Evolutionary conservation across 805 yeast species (phyloP).

Genomic region (Zygoascus biomembranicola): DNA sequence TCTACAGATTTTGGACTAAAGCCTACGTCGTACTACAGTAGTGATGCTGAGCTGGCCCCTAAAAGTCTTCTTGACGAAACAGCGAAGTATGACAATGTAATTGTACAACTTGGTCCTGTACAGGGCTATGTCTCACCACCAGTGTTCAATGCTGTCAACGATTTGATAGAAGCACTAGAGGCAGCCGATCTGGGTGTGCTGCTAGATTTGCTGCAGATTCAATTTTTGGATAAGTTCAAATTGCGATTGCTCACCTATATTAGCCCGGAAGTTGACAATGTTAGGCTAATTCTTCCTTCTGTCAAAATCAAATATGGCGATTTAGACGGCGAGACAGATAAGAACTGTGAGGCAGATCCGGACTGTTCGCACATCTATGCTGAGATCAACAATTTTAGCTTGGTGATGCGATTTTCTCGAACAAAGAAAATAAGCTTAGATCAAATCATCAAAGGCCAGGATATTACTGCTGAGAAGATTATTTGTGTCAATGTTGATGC

Average conservation of each 20-base stretch:
- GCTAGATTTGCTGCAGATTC: constrained; percentile 59
- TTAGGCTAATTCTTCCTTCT: constrained; percentile 42
- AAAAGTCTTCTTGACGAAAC: constrained; percentile 25
- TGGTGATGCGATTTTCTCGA: constrained; percentile 12
- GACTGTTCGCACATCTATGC: constrained; percentile 14
- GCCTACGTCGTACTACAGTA: constrained; percentile 11
- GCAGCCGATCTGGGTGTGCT: constrained; percentile 38
- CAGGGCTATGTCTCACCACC: constrained; percentile 41
- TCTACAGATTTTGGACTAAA: constrained; percentile 4
- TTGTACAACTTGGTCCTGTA: constrained; percentile 47
- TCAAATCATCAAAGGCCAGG: constrained; percentile 12
- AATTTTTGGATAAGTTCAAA: constrained; percentile 42
- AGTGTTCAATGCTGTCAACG: constrained; percentile 33
- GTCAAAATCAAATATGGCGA: constrained; percentile 15
- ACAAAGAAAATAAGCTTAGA: constrained; percentile 10
- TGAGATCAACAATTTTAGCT: constrained; percentile 10
- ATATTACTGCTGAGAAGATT: constrained; percentile 8
- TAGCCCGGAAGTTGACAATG: constrained; percentile 32
- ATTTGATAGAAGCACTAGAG: constrained; percentile 30
- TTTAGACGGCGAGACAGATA: background rate
- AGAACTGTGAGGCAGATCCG: background rate
- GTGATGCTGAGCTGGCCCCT: constrained; percentile 9
- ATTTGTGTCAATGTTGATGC: constrained; percentile 15
- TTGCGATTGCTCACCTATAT: constrained; percentile 25
- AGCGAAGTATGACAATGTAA: constrained; percentile 45